A percentile compares a stretch with the other conserved stretches of the same genome.
These are phyloP conservation scores for Kentomonas sorsogonicus DNA, from an alignment of 208 protist species.

Conservation along the genomic window DNA sequence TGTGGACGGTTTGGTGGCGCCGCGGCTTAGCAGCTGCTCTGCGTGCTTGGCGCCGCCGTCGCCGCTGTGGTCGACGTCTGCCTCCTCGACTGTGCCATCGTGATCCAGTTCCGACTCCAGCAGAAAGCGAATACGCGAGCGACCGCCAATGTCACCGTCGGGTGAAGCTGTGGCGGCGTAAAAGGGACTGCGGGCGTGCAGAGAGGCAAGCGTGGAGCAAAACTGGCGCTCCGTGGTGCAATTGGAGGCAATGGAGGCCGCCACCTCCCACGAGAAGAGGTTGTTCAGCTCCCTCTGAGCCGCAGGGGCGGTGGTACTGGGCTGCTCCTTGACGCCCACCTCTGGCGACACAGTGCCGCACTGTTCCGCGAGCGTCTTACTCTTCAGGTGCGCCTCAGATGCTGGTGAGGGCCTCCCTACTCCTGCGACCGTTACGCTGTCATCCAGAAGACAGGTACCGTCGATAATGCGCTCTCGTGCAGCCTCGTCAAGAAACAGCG, in stretches of 20 bases:
- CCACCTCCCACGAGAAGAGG: constrained; percentile 40
- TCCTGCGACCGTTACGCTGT: too few species aligned
- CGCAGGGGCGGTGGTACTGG: not conserved
- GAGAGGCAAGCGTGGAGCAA: constrained; percentile 5
- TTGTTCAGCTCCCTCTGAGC: not conserved
- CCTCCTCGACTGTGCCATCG: not conserved
- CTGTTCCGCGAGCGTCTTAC: not conserved
- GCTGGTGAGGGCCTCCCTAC: too few species aligned
- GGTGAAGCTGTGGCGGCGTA: too few species aligned
- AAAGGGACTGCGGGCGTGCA: too few species aligned
- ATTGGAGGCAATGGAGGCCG: constrained; percentile 55
- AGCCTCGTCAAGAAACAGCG: not conserved
- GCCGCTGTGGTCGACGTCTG: not conserved
- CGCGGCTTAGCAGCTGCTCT: too few species aligned
- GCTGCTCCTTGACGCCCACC: not conserved
- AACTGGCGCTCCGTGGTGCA: constrained; percentile 33
- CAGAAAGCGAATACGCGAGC: too few species aligned
- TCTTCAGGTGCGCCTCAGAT: too few species aligned
- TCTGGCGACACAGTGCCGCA: not conserved
- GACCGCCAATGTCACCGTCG: too few species aligned
- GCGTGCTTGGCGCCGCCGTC: not conserved
- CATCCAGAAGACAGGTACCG: too few species aligned
- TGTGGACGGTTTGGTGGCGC: too few species aligned
- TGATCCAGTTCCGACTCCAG: not conserved
- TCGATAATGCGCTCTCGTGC: too few species aligned